Base-by-base conservation (phyloP, 164 flowering plant species). In the Cinnamomum micranthum region DNA sequence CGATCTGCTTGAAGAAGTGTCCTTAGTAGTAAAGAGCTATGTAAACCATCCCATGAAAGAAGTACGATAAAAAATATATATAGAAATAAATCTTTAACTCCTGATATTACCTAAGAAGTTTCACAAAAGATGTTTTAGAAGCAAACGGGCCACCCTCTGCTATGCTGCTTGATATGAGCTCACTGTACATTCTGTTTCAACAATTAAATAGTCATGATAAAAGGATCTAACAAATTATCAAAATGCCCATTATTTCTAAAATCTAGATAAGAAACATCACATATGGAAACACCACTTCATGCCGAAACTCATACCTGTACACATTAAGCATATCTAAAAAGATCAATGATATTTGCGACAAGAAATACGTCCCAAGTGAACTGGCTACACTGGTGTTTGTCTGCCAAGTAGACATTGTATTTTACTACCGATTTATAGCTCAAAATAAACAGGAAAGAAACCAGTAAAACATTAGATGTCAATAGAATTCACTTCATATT, bases 251-350 rank as follows among this genome's bases (percentile, higher is more conserved):
- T 28, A 3, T 52, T 11, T 20, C 6, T 47, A 19, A 51, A 73
- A 51, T 17, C 13, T 31, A 63, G 60, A 55, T 55, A 70, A 52
- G 70, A 52, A 28, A 60, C 2, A 5, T 5, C 20, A 33, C n/a
- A 17, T 14, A 9, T 10, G 10, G 4, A 62, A 33, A 28, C 50
- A 59, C 15, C 3, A n/a, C 17, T 73, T 27, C 31, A 71, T 28
- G 22, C 10, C 69, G 11, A 47, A 2, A 35, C n/a, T 12, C 24
- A 58, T 82, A 95, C 99, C 93, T 93, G 88, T 95, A 95, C 10
- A 95, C 97, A 77, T 93, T 95, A 65, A 95, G 93, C 99, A 95
- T 93, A 83, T 95, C 99, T 87, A 95, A 80, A 82, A 91, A 95
- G 81, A 93, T 95, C 80, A 89, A 78, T 50, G 97, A 79, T 52